phyloP scores from a whole-genome alignment of 2,329 filamentous ascomycete genomes.

The Aspergillus ruber region DNA sequence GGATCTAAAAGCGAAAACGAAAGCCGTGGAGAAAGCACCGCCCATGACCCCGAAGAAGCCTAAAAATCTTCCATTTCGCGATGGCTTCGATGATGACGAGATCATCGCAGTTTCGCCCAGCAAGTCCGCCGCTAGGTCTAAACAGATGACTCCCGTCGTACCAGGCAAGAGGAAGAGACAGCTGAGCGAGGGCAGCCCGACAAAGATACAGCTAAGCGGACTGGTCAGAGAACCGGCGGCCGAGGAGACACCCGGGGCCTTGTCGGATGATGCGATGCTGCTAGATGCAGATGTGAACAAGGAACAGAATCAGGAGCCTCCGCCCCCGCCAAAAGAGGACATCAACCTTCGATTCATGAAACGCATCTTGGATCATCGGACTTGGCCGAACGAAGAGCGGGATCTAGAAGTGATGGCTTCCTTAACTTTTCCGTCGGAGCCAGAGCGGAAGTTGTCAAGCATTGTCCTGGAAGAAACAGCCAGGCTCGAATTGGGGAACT shows the following conservation, averaged over 20 bases:
- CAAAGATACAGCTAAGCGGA: constrained; percentile 39
- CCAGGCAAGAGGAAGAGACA: constrained; percentile 54
- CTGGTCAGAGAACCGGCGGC: constrained; percentile 14
- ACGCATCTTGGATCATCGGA: constrained; percentile 50
- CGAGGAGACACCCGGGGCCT: constrained; percentile 24
- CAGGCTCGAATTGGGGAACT: constrained; percentile 35
- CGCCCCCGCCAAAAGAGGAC: constrained; percentile 15
- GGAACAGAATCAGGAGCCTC: constrained; percentile 20
- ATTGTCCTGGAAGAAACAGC: constrained; percentile 49
- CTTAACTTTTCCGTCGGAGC: constrained; percentile 48
- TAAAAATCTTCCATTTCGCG: constrained; percentile 45
- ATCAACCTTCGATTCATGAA: constrained; percentile 42
- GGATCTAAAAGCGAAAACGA: constrained; percentile 32
- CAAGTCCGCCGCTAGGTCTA: constrained; percentile 42
- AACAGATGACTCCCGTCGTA: constrained; percentile 49
- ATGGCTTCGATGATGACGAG: constrained; percentile 60
- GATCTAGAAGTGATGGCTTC: constrained; percentile 51
- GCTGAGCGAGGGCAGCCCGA: constrained; percentile 47
- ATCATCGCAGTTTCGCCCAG: constrained; percentile 51
- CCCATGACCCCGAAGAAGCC: constrained; percentile 48
- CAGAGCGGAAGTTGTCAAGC: constrained; percentile 45
- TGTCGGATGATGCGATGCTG: constrained; percentile 13
- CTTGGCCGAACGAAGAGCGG: constrained; percentile 41
- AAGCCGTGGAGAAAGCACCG: constrained; percentile 28
- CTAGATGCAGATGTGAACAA: constrained; percentile 5